phyloP scores from a whole-genome alignment of 306 rosid species.

The Crotalaria pallida region DNA sequence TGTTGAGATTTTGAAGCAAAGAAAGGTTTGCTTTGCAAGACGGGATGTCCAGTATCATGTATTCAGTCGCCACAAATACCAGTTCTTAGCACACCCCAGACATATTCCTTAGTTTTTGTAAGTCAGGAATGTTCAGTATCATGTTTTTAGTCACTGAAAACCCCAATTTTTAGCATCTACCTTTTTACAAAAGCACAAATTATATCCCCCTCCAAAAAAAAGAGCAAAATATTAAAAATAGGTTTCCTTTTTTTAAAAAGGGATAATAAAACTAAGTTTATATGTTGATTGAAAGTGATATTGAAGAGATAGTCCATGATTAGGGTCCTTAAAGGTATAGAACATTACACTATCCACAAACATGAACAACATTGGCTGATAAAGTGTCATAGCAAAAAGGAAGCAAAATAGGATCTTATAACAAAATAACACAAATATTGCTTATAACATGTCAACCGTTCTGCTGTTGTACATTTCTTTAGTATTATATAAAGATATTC shows the following conservation, averaged over 20 bases:
- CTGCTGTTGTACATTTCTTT: slow-evolving; percentile 24
- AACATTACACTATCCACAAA: background rate
- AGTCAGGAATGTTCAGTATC: background rate
- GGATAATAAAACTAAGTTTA: too few relatives aligned
- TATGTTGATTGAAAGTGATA: background rate
- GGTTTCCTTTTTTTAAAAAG: too few relatives aligned
- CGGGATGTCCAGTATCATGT: too few relatives aligned
- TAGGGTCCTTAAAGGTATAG: background rate
- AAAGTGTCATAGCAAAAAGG: background rate
- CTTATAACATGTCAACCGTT: slow-evolving; percentile 13
- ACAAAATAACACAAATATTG: slow-evolving; percentile 24
- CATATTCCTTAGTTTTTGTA: too few relatives aligned
- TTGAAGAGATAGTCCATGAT: background rate
- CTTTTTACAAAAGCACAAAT: background rate
- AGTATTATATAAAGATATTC: slow-evolving; percentile 1
- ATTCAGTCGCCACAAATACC: too few relatives aligned
- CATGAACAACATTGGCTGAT: background rate
- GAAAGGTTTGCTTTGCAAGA: too few relatives aligned
- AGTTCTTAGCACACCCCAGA: too few relatives aligned
- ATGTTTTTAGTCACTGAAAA: background rate
- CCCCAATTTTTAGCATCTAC: background rate
- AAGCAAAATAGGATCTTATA: background rate
- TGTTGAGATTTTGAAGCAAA: background rate
- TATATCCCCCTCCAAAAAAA: background rate
- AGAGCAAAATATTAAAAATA: too few relatives aligned